These are phyloP conservation scores for Lycium ferocissimum DNA, from an alignment of 257 asterid genomes.

Conservation along the genomic window DNA sequence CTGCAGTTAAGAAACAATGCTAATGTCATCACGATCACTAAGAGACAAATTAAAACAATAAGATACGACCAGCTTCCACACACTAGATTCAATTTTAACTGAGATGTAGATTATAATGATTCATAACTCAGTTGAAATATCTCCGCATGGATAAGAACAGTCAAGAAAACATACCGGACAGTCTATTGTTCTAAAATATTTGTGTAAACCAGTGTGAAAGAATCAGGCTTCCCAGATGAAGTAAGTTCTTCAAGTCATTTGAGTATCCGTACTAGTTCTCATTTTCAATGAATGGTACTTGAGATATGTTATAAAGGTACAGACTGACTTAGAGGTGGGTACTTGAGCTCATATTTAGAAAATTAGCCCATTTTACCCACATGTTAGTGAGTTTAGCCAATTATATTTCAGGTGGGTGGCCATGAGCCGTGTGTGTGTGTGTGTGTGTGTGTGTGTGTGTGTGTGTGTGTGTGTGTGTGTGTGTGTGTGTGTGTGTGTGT, in stretches of 20 bases:
- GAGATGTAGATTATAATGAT: background rate
- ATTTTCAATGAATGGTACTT: too few relatives aligned
- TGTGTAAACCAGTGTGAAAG: slow-evolving; percentile 92
- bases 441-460: too few relatives aligned
- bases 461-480: too few relatives aligned
- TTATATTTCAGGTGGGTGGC: too few relatives aligned
- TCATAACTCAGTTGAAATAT: background rate
- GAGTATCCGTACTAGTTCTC: slow-evolving; percentile 72
- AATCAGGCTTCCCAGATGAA: slow-evolving; percentile 96
- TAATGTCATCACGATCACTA: background rate
- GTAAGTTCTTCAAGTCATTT: slow-evolving; percentile 92
- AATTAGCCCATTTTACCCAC: too few relatives aligned
- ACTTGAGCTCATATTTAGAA: too few relatives aligned
- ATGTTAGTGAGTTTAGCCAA: too few relatives aligned
- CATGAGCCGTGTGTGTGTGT: too few relatives aligned
- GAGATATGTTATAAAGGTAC: background rate
- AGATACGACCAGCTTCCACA: background rate
- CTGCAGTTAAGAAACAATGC: slow-evolving; percentile 49
- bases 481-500: too few relatives aligned
- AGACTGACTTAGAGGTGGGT: too few relatives aligned
- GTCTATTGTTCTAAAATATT: slow-evolving; percentile 92
- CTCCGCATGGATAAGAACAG: slow-evolving; percentile 11
- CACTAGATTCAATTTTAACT: background rate
- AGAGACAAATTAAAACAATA: background rate
- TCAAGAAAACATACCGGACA: slow-evolving; percentile 80